phyloP scores from a whole-genome alignment of 2,329 filamentous ascomycete genomes.

The Neobulgaria alba region DNA sequence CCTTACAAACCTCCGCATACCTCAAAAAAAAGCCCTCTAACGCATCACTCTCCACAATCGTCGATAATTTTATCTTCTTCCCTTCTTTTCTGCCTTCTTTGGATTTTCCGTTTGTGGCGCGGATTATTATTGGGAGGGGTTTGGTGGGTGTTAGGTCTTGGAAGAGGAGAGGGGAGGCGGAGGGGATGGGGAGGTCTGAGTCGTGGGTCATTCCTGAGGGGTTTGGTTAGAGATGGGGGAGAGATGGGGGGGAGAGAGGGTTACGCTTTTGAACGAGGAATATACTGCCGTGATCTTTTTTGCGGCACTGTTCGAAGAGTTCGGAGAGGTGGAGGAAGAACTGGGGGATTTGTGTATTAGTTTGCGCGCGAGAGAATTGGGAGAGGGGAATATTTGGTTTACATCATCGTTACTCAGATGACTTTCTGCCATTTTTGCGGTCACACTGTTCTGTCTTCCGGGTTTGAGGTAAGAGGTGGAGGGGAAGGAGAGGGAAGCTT shows the following conservation, averaged over 20 bases:
- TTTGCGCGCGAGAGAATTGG: no score
- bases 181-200: not conserved
- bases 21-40: conserved; percentile 72
- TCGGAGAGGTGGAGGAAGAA: conserved; percentile 63
- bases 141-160: conserved; percentile 46
- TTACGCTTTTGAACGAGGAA: conserved; percentile 70
- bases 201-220: not conserved
- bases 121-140: conserved; percentile 67
- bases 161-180: conserved; percentile 40
- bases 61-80: conserved; percentile 67
- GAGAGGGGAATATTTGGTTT: no score
- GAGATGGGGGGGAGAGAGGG: conserved; percentile 31
- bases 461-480: no score
- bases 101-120: conserved; percentile 73
- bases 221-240: conserved; percentile 1
- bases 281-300: conserved; percentile 64
- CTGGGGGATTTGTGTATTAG: no score
- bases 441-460: no score
- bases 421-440: conserved; percentile 35
- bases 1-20: conserved; percentile 88
- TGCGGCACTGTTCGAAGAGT: conserved; percentile 59
- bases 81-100: conserved; percentile 30
- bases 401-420: conserved; percentile 57
- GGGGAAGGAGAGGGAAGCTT: no score
- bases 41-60: conserved; percentile 66